Evolutionary conservation across 2,329 filamentous ascomycete species (phyloP), one percentile per base, ranked within the genome.

Genomic region (Acarospora socialis): DNA sequence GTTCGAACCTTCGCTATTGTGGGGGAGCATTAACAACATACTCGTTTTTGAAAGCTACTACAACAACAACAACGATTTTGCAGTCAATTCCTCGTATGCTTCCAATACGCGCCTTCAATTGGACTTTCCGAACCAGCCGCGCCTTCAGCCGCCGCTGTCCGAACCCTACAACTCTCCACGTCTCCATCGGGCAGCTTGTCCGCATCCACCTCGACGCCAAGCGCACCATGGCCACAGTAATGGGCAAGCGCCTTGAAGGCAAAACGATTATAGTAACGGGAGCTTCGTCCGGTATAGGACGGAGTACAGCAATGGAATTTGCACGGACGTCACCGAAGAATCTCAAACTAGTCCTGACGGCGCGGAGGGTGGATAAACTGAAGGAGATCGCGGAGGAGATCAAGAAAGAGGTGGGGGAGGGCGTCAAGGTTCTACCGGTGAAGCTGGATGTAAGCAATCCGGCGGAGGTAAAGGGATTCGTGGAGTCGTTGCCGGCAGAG

Each of bases 201-300:
- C 23, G 23, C 23, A 25, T n/a, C 4, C 7, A 25, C 12, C 16
- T 25, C 7, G 18, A 21, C 20, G 10, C 22, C 13, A 23, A 22
- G 26, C 35, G 65, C 47, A 68, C 56, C 35, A 78, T 77, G 72
- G 57, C 68, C 15, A 70, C 81, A 22, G 73, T 78, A 50, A 74
- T 80, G 59, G 68, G 68, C 41, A 79, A 83, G 56, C 84, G 87
- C 61, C 81, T 98, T 38, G 70, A 79, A 49, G 84, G 84, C 69
- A 95, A 95, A 64, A 95, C 84, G 4, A 66, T 95, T 37, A 59
- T 95, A 35, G 71, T 98, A 41, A 95, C 90, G 4, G 90, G 90
- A 35, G 90, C 90, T 19, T 90, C 80, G 3, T 92, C 83, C 13
- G 90, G 90, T 40, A 95, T 98, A 56, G 90, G 90, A 15, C 72